Base-by-base conservation (phyloP, 2,329 filamentous ascomycete species). In the Aureobasidium leucospermi region DNA sequence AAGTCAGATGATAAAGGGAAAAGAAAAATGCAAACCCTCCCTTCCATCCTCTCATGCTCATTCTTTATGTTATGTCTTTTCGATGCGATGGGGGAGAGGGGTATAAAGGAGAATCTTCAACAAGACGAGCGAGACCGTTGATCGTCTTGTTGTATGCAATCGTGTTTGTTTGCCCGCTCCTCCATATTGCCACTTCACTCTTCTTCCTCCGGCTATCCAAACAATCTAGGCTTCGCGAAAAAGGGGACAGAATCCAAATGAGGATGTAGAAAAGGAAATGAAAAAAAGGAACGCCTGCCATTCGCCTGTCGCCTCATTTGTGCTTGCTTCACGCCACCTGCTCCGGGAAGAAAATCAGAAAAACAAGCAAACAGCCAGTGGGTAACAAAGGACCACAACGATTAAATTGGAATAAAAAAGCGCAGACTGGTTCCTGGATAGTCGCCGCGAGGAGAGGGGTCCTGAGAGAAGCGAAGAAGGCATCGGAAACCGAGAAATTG, bases 321-420 rank as follows among this genome's bases (percentile, higher is more conserved):
- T 51, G 47, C 32, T 51, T 51, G 47, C 32, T 51, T 51, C 32
- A 38, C 32, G 15, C 48, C 48, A 38, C 39, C 51, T 55, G 51
- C 51, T 55, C 51, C 51, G 15, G 34, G 19, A 29, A 43, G 19
- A n/a, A 38, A 43, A 16, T 19, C 11, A 36, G 11, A 32, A 38
- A 28, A 36, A 23, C 38, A 38, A 52, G 48, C 48, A 39, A 31
- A 31, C 19, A 41, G 23, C 48, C 48, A 29, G 36, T 7, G 36
- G 48, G 39, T 52, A n/a, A 31, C 36, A 41, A 41, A 31, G 15
- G 29, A 29, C 36, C 48, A 31, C 48, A 41, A 41, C 19, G 28
- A 55, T 55, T 55, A 43, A 43, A 55, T 43, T 39, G 51, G 51
- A 43, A 31, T 41, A 52, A 23, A 39, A 41, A 34, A 13, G 36